Base-by-base conservation (phyloP, 495 filamentous ascomycete species). In the Penicillium silybi region DNA sequence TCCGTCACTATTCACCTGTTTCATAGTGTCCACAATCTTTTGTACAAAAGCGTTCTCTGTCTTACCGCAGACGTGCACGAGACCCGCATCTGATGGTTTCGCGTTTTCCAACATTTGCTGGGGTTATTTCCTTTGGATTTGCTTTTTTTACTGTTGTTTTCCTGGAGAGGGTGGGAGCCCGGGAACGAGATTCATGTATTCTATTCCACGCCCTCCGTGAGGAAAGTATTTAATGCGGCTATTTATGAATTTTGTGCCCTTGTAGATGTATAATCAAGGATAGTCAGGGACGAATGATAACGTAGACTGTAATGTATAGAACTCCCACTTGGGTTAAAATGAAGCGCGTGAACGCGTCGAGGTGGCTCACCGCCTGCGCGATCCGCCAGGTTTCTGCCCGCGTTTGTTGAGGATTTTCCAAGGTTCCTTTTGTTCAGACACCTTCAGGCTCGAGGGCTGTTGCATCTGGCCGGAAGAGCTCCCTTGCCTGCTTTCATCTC, bases 1-100 rank as follows among this genome's bases (percentile, higher is more conserved):
- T 34, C 16, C 37, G 18, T 44, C 41, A 44, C 44, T 56, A 34
- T 52, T 52, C 44, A 50, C 54, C 41, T 61, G 57, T 61, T 50
- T 50, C 47, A 63, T 62, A 64, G 32, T 62, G 51, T 46, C 27
- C 40, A 41, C 38, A 39, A 13, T 37, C 52, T 53, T 56, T 65
- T 73, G 68, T 74, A 74, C 64, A 71, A 73, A 73, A 73, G 65
- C 68, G 50, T 65, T 59, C 54, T 43, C 50, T 29, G 62, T 38
- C 38, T 29, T 17, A 34, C 20, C 50, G 42, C 46, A 41, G 51
- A 38, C 35, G 42, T 61, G 41, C 50, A 53, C 49, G 40, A 52
- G 42, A 46, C 46, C 41, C 37, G 39, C 44, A 43, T 60, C 59
- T 62, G 32, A 54, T 41, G 46, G 51, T 41, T 53, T 61, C 41